Evolutionary conservation across 768 basidiomycete genomes (phyloP), one percentile per base, ranked within the genome.

Genomic region (Scleroderma bovista): DNA sequence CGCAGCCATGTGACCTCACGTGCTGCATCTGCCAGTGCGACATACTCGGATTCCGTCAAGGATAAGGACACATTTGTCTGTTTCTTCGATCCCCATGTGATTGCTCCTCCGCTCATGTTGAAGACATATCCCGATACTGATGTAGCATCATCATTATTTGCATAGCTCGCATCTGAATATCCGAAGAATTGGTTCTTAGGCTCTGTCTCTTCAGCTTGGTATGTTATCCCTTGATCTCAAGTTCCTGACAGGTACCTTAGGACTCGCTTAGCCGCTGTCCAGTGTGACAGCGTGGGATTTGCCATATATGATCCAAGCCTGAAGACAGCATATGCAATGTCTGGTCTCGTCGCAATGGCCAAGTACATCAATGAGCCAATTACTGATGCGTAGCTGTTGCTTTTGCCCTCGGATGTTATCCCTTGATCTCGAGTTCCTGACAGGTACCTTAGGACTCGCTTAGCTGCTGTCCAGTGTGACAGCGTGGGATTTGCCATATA

Each of bases 51-150:
- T 12, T 59, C 36, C 1, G 46, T 33, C 0, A 51, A 51, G 0
- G 29, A 49, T 0, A 50, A 33, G 0, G 36, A 5, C 55, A 73
- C 44, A 60, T 62, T 0, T 63, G 61, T 46, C 62, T 65, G 68
- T 69, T 72, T 61, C 59, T 66, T 16, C 15, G 62, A 26, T 40
- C 67, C 16, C 52, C 70, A 38, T 55, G 66, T 2, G 46, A 73
- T 11, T 64, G 51, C 32, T 1, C 56, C 46, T 59, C 41, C 69
- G 71, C 49, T 62, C 43, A 40, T 43, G 54, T 19, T 63, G 68
- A 64, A 69, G 0, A 48, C 32, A 24, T 62, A 63, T 0, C 63
- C 57, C 2, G 61, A 56, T 16, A 65, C 51, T 4, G 57, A 63
- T 9, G 53, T 41, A 0, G 57, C 11, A 2, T 65, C 59, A 0